These are phyloP conservation scores for Oryza meridionalis DNA, from an alignment of 176 grass and related monocot species.

Conservation along the genomic window DNA sequence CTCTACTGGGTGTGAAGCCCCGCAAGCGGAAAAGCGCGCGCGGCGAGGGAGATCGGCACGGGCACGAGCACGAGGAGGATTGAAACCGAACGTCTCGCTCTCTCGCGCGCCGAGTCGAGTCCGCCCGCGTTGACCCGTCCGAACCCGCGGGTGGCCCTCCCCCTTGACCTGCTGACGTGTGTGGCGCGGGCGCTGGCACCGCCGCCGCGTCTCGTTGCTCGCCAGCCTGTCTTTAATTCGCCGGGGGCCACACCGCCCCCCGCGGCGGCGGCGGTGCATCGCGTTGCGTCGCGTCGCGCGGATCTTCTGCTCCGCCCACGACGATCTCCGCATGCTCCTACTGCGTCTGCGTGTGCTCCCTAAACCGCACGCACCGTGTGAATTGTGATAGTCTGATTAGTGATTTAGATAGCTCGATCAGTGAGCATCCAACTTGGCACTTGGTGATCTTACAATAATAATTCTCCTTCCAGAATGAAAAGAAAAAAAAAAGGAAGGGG, in stretches of 20 bases:
- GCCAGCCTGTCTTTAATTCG: not conserved
- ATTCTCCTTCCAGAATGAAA: not conserved
- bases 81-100: not conserved
- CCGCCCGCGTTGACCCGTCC: not conserved
- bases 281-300: not conserved
- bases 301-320: conserved; percentile 18
- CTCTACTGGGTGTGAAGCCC: not conserved
- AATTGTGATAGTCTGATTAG: too few relatives aligned
- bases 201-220: not conserved
- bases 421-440: not conserved
- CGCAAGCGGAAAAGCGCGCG: not conserved
- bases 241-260: too few relatives aligned
- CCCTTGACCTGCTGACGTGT: not conserved
- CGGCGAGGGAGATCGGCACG: too few relatives aligned
- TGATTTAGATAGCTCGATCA: not conserved
- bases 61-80: too few relatives aligned
- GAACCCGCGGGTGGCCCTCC: not conserved
- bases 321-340: not conserved
- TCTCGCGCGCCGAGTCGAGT: not conserved
- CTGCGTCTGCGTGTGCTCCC: not conserved
- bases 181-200: too few relatives aligned
- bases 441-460: not conserved
- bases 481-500: not conserved
- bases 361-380: conserved; percentile 8
- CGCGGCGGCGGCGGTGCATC: not conserved